Evolutionary conservation across 306 rosid species (phyloP).

Genomic region (Medicago arabica): DNA sequence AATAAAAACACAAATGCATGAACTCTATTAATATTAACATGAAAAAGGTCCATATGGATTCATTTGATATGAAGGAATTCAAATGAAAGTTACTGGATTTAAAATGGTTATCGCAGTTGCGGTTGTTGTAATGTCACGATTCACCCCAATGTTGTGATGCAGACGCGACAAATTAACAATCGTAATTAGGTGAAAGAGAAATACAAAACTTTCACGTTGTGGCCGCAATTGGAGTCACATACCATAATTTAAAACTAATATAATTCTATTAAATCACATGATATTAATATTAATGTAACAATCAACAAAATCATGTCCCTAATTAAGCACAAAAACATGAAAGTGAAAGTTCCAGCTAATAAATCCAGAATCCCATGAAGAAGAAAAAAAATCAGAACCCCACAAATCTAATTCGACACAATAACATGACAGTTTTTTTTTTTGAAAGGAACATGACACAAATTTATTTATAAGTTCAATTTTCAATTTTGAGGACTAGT

Average conservation of each 20-base stretch:
- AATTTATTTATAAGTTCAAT: no score
- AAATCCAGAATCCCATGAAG: no score
- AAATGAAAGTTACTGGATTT: neutral
- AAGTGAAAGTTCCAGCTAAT: neutral
- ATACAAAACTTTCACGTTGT: neutral
- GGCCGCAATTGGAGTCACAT: neutral
- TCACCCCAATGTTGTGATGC: neutral
- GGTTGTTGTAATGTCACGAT: neutral
- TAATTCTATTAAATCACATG: neutral
- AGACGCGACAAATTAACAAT: neutral
- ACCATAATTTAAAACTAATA: neutral
- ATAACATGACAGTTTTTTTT: no score
- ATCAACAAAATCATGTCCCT: conserved; percentile 6
- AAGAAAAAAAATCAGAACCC: neutral
- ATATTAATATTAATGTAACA: neutral
- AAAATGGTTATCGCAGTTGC: neutral
- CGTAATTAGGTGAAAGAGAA: neutral
- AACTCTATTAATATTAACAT: no score
- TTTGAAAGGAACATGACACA: no score
- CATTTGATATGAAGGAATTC: neutral
- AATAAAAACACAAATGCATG: no score
- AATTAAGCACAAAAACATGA: neutral
- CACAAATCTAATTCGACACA: conserved; percentile 30
- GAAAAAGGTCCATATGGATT: neutral
- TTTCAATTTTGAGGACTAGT: no score